phyloP scores from a whole-genome alignment of 257 asterid species.

The Misopates orontium region DNA sequence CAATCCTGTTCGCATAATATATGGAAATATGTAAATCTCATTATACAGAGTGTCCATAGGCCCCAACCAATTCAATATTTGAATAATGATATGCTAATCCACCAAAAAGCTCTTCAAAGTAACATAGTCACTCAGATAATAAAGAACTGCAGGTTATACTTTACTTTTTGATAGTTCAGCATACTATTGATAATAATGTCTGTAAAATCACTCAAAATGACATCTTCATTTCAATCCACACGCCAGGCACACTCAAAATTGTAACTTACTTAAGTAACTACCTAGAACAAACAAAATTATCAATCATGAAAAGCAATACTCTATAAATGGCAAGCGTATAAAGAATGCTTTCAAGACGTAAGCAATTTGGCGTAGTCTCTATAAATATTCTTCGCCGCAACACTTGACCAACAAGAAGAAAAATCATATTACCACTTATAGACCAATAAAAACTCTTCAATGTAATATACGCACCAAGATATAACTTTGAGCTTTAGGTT shows the following conservation, averaged over 20 bases:
- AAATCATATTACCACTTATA: no score
- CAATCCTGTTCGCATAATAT: no score
- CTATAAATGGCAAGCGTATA: not conserved
- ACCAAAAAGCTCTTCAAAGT: not conserved
- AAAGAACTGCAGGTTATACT: not conserved
- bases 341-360: not conserved
- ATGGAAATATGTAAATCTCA: no score
- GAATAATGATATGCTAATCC: not conserved
- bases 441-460: no score
- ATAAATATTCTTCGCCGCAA: not conserved
- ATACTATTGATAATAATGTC: conserved; percentile 12
- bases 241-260: conserved; percentile 1
- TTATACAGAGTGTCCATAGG: no score
- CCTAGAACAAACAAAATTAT: conserved; percentile 17
- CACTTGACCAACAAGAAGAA: no score
- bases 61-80: no score
- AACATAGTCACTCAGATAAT: not conserved
- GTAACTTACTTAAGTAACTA: not conserved
- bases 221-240: conserved; percentile 14
- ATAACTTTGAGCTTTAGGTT: no score
- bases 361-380: not conserved
- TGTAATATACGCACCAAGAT: no score
- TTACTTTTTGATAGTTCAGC: not conserved
- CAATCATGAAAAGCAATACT: not conserved
- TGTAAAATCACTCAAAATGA: not conserved